Percentiles rank a stretch among this genome's conserved stretches.
Conservation (phyloP, 352 stramenopile species). For the Pilasporangium apinafurcum region DNA sequence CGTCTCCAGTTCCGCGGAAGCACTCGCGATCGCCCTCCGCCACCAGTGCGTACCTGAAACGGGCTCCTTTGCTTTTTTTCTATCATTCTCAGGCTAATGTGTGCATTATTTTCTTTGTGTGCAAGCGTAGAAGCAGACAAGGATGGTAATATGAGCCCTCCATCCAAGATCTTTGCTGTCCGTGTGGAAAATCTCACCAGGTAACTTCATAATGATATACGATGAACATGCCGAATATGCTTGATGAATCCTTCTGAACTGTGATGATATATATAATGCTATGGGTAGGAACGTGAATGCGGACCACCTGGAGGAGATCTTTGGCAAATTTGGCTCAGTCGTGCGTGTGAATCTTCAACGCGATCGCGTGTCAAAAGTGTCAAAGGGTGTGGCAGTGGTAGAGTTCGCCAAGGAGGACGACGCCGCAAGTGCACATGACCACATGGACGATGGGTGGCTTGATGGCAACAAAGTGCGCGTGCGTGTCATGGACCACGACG, state of each 20-base stretch:
- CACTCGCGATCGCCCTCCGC: slow-evolving; percentile 1
- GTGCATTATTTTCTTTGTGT: not conserved
- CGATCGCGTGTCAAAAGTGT: slow-evolving; percentile 17
- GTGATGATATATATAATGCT: not conserved
- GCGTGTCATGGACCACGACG: slow-evolving; percentile 9
- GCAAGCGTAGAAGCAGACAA: slow-evolving; percentile 1
- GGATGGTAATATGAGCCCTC: slow-evolving; percentile 4
- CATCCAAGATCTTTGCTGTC: slow-evolving; percentile 25
- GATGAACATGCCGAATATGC: not conserved
- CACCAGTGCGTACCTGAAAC: not conserved
- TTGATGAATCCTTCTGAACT: not conserved
- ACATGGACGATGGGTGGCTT: slow-evolving; percentile 85
- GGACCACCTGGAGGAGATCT: slow-evolving; percentile 82
- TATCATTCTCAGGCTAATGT: not conserved
- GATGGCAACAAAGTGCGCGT: slow-evolving; percentile 77
- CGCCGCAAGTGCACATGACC: slow-evolving; percentile 44
- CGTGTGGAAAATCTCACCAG: slow-evolving; percentile 80
- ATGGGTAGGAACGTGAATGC: slow-evolving; percentile 58
- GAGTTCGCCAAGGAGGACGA: slow-evolving; percentile 44
- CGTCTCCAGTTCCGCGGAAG: too few species aligned
- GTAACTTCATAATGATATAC: slow-evolving; percentile 4
- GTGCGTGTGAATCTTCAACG: slow-evolving; percentile 39
- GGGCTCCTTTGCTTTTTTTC: too few species aligned
- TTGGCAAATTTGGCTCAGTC: slow-evolving; percentile 79
- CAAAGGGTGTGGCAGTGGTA: slow-evolving; percentile 40